Evolutionary conservation across 1,139 yeast genomes (phyloP).

Genomic region (Yamadazyma triangularis): DNA sequence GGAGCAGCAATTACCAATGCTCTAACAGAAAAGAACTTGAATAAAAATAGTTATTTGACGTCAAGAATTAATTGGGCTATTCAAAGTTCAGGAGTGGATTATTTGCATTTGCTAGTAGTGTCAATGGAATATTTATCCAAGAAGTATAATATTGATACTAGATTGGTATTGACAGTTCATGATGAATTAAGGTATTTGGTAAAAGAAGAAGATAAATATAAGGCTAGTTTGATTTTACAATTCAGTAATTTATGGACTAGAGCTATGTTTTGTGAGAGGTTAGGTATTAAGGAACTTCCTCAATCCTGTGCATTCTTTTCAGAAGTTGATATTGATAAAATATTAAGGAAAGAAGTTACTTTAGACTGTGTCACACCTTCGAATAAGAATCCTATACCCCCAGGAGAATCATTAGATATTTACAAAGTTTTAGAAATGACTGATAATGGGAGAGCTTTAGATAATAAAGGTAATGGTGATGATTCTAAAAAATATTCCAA

Average conservation of each 20-base stretch:
- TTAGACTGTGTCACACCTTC: constrained; percentile 91
- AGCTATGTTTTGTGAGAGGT: constrained; percentile 89
- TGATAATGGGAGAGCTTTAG: constrained; percentile 17
- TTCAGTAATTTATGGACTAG: constrained; percentile 93
- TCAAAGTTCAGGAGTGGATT: constrained; percentile 97
- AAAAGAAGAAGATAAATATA: constrained; percentile 65
- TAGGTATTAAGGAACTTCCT: constrained; percentile 87
- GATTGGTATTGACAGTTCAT: constrained; percentile 86
- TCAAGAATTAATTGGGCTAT: constrained; percentile 97
- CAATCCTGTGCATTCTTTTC: constrained; percentile 96
- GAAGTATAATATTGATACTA: constrained; percentile 65
- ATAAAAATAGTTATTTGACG: constrained; percentile 67
- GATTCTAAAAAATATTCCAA: constrained; percentile 1
- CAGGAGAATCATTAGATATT: constrained; percentile 77
- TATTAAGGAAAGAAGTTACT: constrained; percentile 83
- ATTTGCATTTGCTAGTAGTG: constrained; percentile 75
- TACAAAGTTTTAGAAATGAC: constrained; percentile 35
- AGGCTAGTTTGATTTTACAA: constrained; percentile 79
- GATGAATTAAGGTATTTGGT: constrained; percentile 88
- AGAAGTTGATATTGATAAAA: constrained; percentile 85
- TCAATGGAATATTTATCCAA: constrained; percentile 82
- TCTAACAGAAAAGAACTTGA: constrained; percentile 60
- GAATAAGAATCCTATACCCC: constrained; percentile 63
- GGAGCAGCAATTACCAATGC: constrained; percentile 95
- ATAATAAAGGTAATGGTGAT: constrained; percentile 9